Evolutionary conservation across 345 rosid species (phyloP).

Genomic region (Pugionium dolabratum): DNA sequence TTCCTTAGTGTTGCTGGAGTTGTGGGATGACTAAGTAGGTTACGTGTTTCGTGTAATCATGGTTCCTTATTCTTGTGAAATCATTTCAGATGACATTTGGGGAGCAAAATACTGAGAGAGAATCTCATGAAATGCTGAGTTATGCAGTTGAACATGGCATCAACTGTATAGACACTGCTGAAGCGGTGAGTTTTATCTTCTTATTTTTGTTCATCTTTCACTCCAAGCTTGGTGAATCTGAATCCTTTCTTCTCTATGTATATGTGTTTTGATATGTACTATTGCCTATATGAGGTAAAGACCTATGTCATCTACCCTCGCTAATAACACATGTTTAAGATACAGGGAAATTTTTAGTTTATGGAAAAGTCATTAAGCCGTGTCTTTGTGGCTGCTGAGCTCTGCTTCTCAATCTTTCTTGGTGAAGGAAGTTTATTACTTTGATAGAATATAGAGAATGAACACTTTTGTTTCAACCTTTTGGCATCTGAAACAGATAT

Average conservation of each 20-base stretch:
- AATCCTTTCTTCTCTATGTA: not conserved
- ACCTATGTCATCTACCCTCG: too few relatives aligned
- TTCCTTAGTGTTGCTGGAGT: not conserved
- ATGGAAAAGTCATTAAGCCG: not conserved
- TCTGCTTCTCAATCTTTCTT: not conserved
- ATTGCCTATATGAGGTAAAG: not conserved
- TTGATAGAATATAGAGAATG: not conserved
- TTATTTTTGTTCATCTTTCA: not conserved
- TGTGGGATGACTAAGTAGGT: slow-evolving; percentile 2
- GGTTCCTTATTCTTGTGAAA: not conserved
- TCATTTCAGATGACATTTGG: slow-evolving; percentile 85
- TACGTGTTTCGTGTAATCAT: not conserved
- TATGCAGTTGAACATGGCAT: slow-evolving; percentile 70
- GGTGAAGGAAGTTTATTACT: not conserved
- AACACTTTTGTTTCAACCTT: not conserved
- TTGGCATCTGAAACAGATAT: not conserved
- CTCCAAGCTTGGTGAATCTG: not conserved
- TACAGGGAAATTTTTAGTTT: not conserved
- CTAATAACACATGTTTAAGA: not conserved
- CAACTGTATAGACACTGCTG: slow-evolving; percentile 81
- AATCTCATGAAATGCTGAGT: slow-evolving; percentile 78
- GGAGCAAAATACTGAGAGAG: slow-evolving; percentile 81
- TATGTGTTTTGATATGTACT: not conserved
- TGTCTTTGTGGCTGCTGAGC: not conserved
- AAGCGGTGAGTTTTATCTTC: slow-evolving; percentile 54